These are phyloP conservation scores for Thymus quinquecostatus DNA, from an alignment of 257 asterid species.

Conservation along the genomic window DNA sequence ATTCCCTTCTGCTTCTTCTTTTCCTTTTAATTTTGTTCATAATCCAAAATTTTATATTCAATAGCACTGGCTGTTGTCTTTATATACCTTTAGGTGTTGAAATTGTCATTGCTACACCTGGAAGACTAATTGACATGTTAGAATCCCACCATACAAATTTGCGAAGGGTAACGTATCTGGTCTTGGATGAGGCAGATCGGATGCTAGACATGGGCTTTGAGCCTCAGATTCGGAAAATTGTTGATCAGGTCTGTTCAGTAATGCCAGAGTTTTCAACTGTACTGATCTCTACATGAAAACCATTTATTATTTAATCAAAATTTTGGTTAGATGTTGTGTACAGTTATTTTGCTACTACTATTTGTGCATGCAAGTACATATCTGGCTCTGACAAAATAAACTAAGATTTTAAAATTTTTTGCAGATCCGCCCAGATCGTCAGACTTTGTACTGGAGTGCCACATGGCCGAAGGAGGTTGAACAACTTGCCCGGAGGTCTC, in stretches of 20 bases:
- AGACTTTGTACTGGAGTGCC: slow-evolving; percentile 99
- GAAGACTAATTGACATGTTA: slow-evolving; percentile 91
- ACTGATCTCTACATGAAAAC: not conserved
- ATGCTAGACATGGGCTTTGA: slow-evolving; percentile 98
- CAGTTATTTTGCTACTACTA: not conserved
- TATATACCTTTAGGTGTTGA: slow-evolving; percentile 67
- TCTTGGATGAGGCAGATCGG: slow-evolving; percentile 94
- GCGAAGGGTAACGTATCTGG: slow-evolving; percentile 91
- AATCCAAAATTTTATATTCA: slow-evolving; percentile 11
- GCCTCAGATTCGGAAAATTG: slow-evolving; percentile 86
- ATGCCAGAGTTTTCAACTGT: not conserved
- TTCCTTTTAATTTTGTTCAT: slow-evolving; percentile 31
- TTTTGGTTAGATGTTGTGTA: slow-evolving; percentile 8
- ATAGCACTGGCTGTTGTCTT: slow-evolving; percentile 26
- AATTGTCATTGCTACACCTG: slow-evolving; percentile 91
- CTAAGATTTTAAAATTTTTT: not conserved
- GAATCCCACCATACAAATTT: slow-evolving; percentile 89
- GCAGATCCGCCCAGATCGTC: slow-evolving; percentile 99
- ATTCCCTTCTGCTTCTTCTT: slow-evolving; percentile 86
- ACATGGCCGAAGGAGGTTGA: slow-evolving; percentile 99
- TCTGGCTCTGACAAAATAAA: not conserved
- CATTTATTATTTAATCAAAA: not conserved
- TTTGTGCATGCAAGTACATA: not conserved
- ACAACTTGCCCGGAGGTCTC: slow-evolving; percentile 81
- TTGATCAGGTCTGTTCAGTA: slow-evolving; percentile 66